Base-by-base conservation (phyloP, 768 basidiomycete genomes). In the Pleurotus eryngii region DNA sequence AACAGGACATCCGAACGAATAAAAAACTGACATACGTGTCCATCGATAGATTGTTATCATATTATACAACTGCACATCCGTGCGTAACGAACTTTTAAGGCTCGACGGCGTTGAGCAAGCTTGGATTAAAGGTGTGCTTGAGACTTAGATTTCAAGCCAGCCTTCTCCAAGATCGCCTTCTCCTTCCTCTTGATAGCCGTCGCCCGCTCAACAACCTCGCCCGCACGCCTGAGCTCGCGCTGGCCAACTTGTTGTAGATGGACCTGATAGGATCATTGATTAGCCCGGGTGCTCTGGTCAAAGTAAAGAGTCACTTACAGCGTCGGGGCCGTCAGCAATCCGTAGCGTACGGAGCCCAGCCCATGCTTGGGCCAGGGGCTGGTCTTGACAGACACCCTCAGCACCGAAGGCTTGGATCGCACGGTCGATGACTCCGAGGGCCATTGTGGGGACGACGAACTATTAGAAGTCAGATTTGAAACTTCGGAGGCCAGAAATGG, bases 181-280 rank as follows among this genome's bases (percentile, higher is more conserved):
- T 92, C 87, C 68, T 77, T 89, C 73, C 76, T 76, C 70, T 80
- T 81, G 46, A 80, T 66, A 58, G 83, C 84, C 11, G 73, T 74
- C 4, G 79, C 73, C 59, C 81, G 83, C 66, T 80, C 76, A 22
- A 71, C 77, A 3, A 97, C 72, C 11, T 60, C 78, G 0, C 82
- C 81, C 1, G 86, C 92, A 22, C 92, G 85, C 73, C 82, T 89
- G 61, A 98, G 76, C 72, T 98, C 96, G 46, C 86, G 78, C 66
- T 89, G 88, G 7, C 95, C 96, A 45, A 98, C 90, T 73, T 98
- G 95, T 69, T 95, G 93, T 51, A 97, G 88, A 72, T 98, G 95
- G 2, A 97, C 92, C 81, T 92, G 56, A 39, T 11, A 24, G 20
- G 15, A 48, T 51, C 53, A 3, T 53, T 17, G 58, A 42, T 71